Evolutionary conservation across 2,329 filamentous ascomycete species (phyloP).

Genomic region (Trichoderma simmonsii): DNA sequence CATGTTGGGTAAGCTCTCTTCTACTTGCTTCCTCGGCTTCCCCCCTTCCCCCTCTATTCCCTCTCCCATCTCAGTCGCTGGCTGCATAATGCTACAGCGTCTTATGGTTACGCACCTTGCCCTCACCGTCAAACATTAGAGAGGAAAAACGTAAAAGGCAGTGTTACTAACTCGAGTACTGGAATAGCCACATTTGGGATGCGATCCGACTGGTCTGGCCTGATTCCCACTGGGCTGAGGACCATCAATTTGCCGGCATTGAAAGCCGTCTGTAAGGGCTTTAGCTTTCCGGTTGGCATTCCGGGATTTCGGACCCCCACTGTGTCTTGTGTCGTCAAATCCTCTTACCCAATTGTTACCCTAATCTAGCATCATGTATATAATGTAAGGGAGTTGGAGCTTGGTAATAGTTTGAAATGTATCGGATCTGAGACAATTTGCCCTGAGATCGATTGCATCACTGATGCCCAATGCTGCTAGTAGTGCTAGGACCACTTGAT

Average conservation of each 20-base stretch:
- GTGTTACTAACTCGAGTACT: conserved; percentile 31
- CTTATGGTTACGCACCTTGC: neutral
- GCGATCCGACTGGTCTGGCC: conserved; percentile 90
- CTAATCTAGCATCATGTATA: neutral
- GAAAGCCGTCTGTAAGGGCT: conserved; percentile 70
- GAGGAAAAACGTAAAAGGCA: neutral
- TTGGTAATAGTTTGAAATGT: neutral
- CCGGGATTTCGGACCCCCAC: neutral
- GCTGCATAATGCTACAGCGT: neutral
- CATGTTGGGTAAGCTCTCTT: conserved; percentile 66
- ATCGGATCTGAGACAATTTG: conserved; percentile 7
- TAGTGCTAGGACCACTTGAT: neutral
- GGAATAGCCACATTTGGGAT: conserved; percentile 82
- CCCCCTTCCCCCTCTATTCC: neutral
- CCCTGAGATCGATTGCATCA: neutral
- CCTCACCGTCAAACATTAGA: neutral
- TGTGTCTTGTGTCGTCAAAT: conserved; percentile 1
- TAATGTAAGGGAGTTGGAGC: neutral
- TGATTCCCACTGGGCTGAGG: conserved; percentile 77
- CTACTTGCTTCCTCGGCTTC: conserved; percentile 7
- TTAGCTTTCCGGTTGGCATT: neutral
- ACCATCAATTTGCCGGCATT: conserved; percentile 63
- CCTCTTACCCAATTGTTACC: neutral
- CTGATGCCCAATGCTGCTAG: neutral
- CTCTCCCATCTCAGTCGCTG: neutral